phyloP scores from a whole-genome alignment of 1,284 basidiomycete species.

The Cystobasidiaceae sp. region DNA sequence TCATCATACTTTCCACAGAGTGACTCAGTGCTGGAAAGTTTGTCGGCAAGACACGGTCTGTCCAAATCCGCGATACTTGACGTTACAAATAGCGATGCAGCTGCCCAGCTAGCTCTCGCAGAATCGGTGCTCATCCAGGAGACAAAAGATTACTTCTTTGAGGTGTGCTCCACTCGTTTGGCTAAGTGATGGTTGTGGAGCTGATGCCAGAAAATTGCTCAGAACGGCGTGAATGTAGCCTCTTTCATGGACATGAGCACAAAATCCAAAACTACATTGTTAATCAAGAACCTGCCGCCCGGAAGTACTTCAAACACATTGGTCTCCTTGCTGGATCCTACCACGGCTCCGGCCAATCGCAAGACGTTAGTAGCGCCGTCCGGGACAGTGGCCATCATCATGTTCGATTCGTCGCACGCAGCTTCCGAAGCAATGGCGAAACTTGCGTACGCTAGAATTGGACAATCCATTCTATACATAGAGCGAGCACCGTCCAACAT shows the following conservation, averaged over 20 bases:
- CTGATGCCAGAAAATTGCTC: background rate
- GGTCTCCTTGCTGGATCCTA: conserved; percentile 71
- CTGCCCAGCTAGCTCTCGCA: conserved; percentile 89
- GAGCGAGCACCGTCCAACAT: conserved; percentile 85
- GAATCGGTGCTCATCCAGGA: conserved; percentile 95
- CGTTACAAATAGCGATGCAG: conserved; percentile 49
- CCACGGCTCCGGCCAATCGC: conserved; percentile 66
- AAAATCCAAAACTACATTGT: conserved; percentile 71
- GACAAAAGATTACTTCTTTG: conserved; percentile 80
- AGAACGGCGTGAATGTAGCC: background rate
- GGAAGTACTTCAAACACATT: conserved; percentile 73
- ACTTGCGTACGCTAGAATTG: conserved; percentile 80
- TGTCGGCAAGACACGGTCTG: conserved; percentile 74
- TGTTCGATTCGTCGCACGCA: conserved; percentile 68
- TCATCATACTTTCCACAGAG: conserved; percentile 54
- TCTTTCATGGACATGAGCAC: conserved; percentile 51
- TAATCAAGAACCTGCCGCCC: conserved; percentile 96
- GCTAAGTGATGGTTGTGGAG: background rate
- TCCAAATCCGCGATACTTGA: conserved; percentile 82
- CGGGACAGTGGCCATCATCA: conserved; percentile 89
- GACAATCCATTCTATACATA: conserved; percentile 83
- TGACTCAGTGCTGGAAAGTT: conserved; percentile 77
- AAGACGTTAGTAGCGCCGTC: conserved; percentile 81
- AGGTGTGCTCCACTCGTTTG: conserved; percentile 51
- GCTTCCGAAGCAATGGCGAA: conserved; percentile 71